Base-by-base conservation (phyloP, 306 rosid genomes). In the Acacia confusa region DNA sequence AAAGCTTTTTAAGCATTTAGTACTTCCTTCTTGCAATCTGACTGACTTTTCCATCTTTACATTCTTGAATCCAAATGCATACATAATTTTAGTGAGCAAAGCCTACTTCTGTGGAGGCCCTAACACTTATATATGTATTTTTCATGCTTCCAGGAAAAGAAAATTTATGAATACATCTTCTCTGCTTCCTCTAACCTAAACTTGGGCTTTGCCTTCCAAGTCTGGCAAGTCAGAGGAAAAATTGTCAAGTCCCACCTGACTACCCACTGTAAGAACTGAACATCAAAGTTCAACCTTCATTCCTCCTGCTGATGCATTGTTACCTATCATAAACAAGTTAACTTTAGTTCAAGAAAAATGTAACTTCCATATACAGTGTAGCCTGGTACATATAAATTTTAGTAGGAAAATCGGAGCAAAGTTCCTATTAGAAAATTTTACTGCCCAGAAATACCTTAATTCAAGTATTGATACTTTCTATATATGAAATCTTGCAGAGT, bases 221-320 rank as follows among this genome's bases (percentile, higher is more conserved):
- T 65, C 70, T 74, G 79, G 72, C 19, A 77, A 74, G 79, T 52
- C 85, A 44, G 74, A 27, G 80, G 83, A 66, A 79, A 74, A 40
- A 69, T 72, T 79, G 34, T 24, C 9, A 13, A 61, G 36, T 61
- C 17, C 67, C 80, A 70, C 76, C 74, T 30, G 80, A 77, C 83
- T 60, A 22, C 74, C 50, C 41, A 28, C 57, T 2, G 63, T 25
- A 25, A 61, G 5, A 16, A 67, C 34, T 30, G 50, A 69, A 68
- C 72, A 47, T 95, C 87, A 90, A 72, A 82, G 92, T 86, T 94
- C 95, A 72, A 80, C 90, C 87, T 90, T 95, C 90, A 89, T 87
- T 76, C 88, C 87, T 78, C 88, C 83, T 55, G 81, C 76, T 78
- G 84, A 68, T 32, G 19, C 55, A 73, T 89, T 36, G 40, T 36